These are phyloP conservation scores for Flueggea neowawraea DNA, from an alignment of 441 rosid genomes.

Conservation along the genomic window DNA sequence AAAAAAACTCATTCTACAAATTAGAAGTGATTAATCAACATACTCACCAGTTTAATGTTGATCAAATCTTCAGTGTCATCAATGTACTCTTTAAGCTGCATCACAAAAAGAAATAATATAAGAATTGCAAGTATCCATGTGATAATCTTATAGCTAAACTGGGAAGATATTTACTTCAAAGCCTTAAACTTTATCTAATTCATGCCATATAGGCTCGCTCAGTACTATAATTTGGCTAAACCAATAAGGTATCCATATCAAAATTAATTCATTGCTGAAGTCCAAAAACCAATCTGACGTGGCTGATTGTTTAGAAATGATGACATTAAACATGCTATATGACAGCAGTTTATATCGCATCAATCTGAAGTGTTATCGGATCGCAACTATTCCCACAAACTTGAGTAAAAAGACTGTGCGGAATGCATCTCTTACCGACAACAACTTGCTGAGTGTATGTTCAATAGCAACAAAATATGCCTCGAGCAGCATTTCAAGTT, in stretches of 20 bases:
- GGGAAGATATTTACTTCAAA: too few species aligned
- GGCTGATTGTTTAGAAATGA: background rate
- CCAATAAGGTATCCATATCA: background rate
- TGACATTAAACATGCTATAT: background rate
- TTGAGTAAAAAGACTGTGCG: conserved; percentile 9
- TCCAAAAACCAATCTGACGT: background rate
- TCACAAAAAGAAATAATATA: conserved; percentile 5
- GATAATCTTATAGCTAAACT: background rate
- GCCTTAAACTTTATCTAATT: too few species aligned
- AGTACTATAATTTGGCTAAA: too few species aligned
- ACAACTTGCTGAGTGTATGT: conserved; percentile 83
- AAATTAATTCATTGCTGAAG: background rate
- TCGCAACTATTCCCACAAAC: conserved; percentile 2
- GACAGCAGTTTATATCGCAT: background rate
- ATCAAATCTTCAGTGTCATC: conserved; percentile 98
- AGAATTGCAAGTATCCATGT: background rate
- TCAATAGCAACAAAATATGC: conserved; percentile 84
- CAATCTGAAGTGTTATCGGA: background rate
- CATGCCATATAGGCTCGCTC: too few species aligned
- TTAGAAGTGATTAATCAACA: background rate
- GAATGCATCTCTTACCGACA: conserved; percentile 53
- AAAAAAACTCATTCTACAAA: background rate
- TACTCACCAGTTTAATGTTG: conserved; percentile 86
- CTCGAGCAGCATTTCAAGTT: conserved; percentile 96
- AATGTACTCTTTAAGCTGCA: conserved; percentile 95